Percentiles rank a stretch among this genome's conserved stretches.
Conservation (phyloP, 306 rosid species). For the Vigna nakashimae region DNA sequence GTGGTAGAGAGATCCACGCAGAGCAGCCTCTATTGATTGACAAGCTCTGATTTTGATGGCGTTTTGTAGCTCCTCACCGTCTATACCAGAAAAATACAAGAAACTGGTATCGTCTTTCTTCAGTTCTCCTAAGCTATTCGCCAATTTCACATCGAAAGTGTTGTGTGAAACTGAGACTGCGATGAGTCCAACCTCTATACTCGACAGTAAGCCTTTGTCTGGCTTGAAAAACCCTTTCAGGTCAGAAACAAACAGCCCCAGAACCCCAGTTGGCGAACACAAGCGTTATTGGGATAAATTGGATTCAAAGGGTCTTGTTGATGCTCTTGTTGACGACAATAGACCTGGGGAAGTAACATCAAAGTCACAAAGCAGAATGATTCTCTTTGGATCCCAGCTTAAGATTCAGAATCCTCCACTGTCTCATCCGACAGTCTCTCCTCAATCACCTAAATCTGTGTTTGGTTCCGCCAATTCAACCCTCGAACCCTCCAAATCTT, state of each 20-base stretch:
- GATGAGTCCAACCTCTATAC: slow-evolving; percentile 87
- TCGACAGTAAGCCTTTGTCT: slow-evolving; percentile 61
- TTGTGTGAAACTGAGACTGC: slow-evolving; percentile 60
- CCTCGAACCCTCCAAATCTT: slow-evolving; percentile 38
- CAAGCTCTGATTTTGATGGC: slow-evolving; percentile 56
- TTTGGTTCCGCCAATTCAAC: slow-evolving; percentile 42
- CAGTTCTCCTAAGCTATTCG: slow-evolving; percentile 60
- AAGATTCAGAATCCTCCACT: slow-evolving; percentile 72
- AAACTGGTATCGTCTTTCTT: slow-evolving; percentile 59
- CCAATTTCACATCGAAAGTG: slow-evolving; percentile 53
- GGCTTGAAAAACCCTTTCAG: slow-evolving; percentile 60
- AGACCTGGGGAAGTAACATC: slow-evolving; percentile 37
- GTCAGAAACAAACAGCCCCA: slow-evolving; percentile 57
- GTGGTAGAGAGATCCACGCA: slow-evolving; percentile 38
- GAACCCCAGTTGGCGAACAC: slow-evolving; percentile 52
- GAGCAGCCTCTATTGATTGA: slow-evolving; percentile 1
- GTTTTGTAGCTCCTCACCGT: slow-evolving; percentile 46
- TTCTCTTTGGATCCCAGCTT: slow-evolving; percentile 76
- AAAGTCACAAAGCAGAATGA: slow-evolving; percentile 56
- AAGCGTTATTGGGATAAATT: slow-evolving; percentile 65
- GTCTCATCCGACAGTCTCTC: slow-evolving; percentile 38
- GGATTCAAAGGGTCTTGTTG: slow-evolving; percentile 70
- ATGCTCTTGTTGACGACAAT: slow-evolving; percentile 61
- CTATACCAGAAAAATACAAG: slow-evolving; percentile 54
- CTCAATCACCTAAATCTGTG: slow-evolving; percentile 40